These are phyloP conservation scores for Elasticomyces elasticus DNA, from an alignment of 495 filamentous ascomycete genomes.

Conservation along the genomic window DNA sequence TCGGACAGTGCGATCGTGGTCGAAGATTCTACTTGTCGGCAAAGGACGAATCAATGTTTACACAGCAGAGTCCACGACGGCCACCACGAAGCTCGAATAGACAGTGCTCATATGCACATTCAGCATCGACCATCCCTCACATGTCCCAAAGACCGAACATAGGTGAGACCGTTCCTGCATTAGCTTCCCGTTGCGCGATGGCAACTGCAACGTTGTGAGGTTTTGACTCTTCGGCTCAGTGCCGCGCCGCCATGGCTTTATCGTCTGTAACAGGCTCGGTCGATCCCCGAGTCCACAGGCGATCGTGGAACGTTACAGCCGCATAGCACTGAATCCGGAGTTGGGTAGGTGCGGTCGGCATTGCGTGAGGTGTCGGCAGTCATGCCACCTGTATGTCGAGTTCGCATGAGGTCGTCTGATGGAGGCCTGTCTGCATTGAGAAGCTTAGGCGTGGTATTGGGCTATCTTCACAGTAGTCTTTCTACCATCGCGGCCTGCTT, in stretches of 20 bases:
- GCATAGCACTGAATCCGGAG: no score
- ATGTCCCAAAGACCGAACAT: neutral
- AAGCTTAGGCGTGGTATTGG: no score
- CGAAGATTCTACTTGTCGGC: neutral
- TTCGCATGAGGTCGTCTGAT: no score
- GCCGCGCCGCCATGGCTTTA: conserved; percentile 1
- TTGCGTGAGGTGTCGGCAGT: neutral
- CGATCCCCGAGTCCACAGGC: neutral
- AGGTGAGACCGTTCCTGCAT: conserved; percentile 13
- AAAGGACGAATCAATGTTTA: no score
- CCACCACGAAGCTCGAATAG: neutral
- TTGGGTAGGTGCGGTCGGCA: neutral
- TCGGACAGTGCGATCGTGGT: neutral
- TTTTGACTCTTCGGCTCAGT: neutral
- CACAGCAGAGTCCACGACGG: no score
- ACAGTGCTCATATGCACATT: neutral
- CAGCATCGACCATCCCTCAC: neutral
- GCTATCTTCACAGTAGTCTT: no score
- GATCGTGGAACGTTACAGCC: conserved; percentile 14
- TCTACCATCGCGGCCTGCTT: no score
- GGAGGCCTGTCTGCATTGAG: no score
- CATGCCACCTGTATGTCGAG: no score
- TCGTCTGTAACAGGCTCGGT: neutral
- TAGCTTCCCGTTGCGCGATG: conserved; percentile 14
- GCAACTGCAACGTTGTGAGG: neutral